phyloP scores from a whole-genome alignment of 805 yeast genomes.

The Metschnikowia borealis region DNA sequence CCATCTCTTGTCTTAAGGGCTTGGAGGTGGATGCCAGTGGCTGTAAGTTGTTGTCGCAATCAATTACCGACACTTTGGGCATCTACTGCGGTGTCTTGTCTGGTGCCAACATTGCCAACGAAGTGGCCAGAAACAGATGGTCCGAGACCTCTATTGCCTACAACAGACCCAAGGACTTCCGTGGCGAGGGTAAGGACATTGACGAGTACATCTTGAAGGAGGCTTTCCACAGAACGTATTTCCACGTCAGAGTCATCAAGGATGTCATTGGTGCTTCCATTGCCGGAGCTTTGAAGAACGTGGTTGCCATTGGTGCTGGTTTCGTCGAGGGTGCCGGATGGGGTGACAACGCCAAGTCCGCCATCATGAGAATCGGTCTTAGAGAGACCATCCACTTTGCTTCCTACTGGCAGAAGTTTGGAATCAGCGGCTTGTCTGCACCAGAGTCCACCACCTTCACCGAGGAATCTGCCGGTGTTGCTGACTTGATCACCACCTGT shows the following conservation, averaged over 20 bases:
- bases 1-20: slow-evolving; percentile 45
- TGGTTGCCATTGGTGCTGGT: slow-evolving; percentile 45
- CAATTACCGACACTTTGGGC: slow-evolving; percentile 42
- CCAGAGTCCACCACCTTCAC: slow-evolving; percentile 42
- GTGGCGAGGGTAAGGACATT: slow-evolving; percentile 41
- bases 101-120: slow-evolving; percentile 48
- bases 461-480: slow-evolving; percentile 45
- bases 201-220: slow-evolving; percentile 37
- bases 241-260: slow-evolving; percentile 43
- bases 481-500: slow-evolving; percentile 46
- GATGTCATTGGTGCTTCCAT: slow-evolving; percentile 46
- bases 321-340: slow-evolving; percentile 46
- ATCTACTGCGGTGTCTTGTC: slow-evolving; percentile 43
- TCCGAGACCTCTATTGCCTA: slow-evolving; percentile 46
- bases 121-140: slow-evolving; percentile 45
- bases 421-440: slow-evolving; percentile 23
- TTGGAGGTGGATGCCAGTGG: slow-evolving; percentile 42
- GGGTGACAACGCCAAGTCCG: slow-evolving; percentile 49
- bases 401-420: slow-evolving; percentile 21
- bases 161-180: slow-evolving; percentile 34
- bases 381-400: slow-evolving; percentile 43
- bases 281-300: slow-evolving; percentile 46
- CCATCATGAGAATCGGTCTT: slow-evolving; percentile 45
- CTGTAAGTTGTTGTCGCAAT: slow-evolving; percentile 41
- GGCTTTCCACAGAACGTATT: slow-evolving; percentile 44